Percentiles rank a stretch among this genome's conserved stretches.
Conservation (phyloP, 1,139 yeast species). For the Ashbya aceris region DNA sequence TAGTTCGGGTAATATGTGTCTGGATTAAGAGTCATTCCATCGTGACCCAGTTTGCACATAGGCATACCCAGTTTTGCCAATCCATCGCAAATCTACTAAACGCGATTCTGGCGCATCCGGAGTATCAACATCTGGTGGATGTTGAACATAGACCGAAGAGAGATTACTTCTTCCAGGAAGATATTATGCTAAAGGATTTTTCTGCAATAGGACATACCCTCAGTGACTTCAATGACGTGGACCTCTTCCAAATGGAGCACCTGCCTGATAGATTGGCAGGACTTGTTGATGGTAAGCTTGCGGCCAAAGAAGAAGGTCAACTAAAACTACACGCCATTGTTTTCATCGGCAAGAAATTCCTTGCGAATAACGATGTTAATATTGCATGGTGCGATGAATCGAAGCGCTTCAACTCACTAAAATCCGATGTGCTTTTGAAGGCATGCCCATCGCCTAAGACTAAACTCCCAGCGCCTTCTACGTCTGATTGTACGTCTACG, state of each 20-base stretch:
- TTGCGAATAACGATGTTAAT: constrained; percentile 30
- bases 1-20: constrained; percentile 41
- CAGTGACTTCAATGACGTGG: constrained; percentile 51
- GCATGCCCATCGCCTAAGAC: too few relatives aligned
- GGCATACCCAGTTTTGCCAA: constrained; percentile 31
- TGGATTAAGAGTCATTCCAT: constrained; percentile 45
- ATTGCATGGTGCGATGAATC: constrained; percentile 25
- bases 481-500: neutral
- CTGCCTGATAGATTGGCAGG: constrained; percentile 28
- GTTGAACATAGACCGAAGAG: constrained; percentile 34
- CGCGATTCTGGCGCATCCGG: constrained; percentile 17
- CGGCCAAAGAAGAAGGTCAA: constrained; percentile 27
- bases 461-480: too few relatives aligned
- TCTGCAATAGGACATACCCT: constrained; percentile 44
- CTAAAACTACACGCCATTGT: constrained; percentile 34
- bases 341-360: constrained; percentile 29
- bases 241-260: constrained; percentile 27
- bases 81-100: constrained; percentile 33
- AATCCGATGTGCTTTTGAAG: too few relatives aligned
- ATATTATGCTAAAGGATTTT: constrained; percentile 53
- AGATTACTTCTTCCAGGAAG: constrained; percentile 51
- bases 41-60: constrained; percentile 34
- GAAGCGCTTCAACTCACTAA: neutral
- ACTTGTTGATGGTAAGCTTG: constrained; percentile 16
- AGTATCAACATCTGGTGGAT: constrained; percentile 3